phyloP scores from a whole-genome alignment of 73 alveolate species.

The Durusdinium trenchii region DNA sequence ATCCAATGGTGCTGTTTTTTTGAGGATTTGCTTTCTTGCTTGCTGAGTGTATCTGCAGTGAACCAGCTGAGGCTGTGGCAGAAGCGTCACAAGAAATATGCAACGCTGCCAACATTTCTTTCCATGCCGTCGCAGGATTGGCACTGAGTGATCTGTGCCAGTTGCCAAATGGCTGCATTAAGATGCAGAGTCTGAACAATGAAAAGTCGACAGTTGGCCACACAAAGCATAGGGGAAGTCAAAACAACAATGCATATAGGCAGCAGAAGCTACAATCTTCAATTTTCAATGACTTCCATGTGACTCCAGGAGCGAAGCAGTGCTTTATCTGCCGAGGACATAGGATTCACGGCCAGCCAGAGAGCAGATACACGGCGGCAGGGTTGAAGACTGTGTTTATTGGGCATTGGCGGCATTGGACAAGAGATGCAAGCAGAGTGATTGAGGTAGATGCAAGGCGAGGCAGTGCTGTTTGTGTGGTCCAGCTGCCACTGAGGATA shows the following conservation, averaged over 20 bases:
- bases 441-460: not conserved
- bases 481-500: constrained; percentile 12
- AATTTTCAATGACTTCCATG: not conserved
- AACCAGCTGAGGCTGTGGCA: constrained; percentile 68
- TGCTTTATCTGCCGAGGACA: constrained; percentile 38
- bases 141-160: not conserved
- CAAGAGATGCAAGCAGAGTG: not conserved
- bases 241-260: no score
- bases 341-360: constrained; percentile 32
- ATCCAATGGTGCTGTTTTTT: not conserved
- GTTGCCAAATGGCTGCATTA: not conserved
- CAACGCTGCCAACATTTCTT: constrained; percentile 34
- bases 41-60: not conserved
- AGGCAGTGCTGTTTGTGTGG: not conserved
- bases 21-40: not conserved
- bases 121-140: constrained; percentile 73
- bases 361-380: constrained; percentile 41
- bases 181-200: not conserved
- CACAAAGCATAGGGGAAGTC: no score
- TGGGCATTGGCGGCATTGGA: not conserved
- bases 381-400: no score
- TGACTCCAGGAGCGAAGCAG: constrained; percentile 76
- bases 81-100: constrained; percentile 83
- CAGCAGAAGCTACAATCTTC: not conserved
- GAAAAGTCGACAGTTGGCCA: no score